Base-by-base conservation (phyloP, 352 stramenopile species). In the Globisporangium canariense region DNA sequence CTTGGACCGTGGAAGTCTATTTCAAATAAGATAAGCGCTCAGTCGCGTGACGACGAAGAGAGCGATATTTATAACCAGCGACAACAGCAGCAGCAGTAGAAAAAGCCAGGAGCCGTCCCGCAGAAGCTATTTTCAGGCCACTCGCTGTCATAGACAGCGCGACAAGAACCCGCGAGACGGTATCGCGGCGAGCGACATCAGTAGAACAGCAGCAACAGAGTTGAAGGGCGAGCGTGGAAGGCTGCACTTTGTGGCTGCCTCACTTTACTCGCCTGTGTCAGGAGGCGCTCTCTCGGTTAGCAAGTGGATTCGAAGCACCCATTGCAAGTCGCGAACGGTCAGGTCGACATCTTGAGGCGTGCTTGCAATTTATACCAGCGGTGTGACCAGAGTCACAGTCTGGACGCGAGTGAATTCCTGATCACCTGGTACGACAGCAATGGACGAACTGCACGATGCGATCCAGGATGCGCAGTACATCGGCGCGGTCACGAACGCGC, bases 391-490 rank as follows among this genome's bases (percentile, higher is more conserved):
- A 59, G 20, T 22, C 16, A 58, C 52, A 58, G 52, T 8, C 13
- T 6, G 49, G 32, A 6, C 11, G 49, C 1, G 8, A 51, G 25
- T 3, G 36, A 60, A 10, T 46, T 51, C 18, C 8, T 11, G 32
- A 32, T 11, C 32, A 28, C 36, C 36, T 49, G 13, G 4, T 8
- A 36, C 32, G 28, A 40, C 36, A 25, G 75, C 64, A 8, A 96
- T 96, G 88, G 85, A 96, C 63, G 88, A 93, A 67, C 77, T 96
- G 30, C 86, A 96, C 58, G 89, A 97, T 75, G 87, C 88, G 49
- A 92, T 97, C 53, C 86, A 96, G 64, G 88, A 97, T 62, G 87
- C 88, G 57, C 82, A 94, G 68, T 97, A 96, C 66, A 93, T 96
- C 54, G 83, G 86, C 57, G 89, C 88, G 0, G 86, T 96, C 61